These are phyloP conservation scores for Morella rubra DNA, from an alignment of 306 rosid genomes.

Conservation along the genomic window DNA sequence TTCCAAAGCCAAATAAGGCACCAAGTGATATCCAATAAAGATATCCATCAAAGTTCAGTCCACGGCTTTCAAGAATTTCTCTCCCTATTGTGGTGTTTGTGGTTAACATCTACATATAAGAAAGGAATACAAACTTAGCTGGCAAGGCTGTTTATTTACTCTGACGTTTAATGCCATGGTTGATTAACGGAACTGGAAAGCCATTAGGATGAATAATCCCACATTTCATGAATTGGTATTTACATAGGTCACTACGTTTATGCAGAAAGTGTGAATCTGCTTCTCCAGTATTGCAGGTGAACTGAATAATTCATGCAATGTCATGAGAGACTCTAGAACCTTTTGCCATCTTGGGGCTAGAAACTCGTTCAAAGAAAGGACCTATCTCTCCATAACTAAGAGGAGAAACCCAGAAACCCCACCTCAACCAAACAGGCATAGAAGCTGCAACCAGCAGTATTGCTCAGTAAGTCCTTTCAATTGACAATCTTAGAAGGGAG, in stretches of 20 bases:
- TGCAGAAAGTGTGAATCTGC: not conserved
- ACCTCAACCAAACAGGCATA: conserved; percentile 38
- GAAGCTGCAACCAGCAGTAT: conserved; percentile 29
- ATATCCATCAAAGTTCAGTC: conserved; percentile 33
- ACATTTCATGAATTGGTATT: no score
- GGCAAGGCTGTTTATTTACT: not conserved
- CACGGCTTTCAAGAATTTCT: conserved; percentile 36
- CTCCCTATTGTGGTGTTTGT: conserved; percentile 27
- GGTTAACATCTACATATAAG: conserved; percentile 22
- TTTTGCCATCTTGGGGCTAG: conserved; percentile 35
- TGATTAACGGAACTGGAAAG: not conserved
- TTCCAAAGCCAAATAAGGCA: conserved; percentile 40
- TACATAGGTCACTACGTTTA: not conserved
- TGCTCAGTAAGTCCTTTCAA: not conserved
- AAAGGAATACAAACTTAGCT: not conserved
- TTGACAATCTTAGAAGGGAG: not conserved
- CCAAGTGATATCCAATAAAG: conserved; percentile 47
- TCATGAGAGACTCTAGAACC: conserved; percentile 25
- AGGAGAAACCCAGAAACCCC: conserved; percentile 41
- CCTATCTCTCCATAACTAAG: conserved; percentile 39
- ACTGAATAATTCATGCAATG: conserved; percentile 12
- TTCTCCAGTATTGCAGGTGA: not conserved
- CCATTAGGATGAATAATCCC: not conserved
- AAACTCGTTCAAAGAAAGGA: conserved; percentile 40
- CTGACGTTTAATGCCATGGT: not conserved